A percentile compares a stretch with the other conserved stretches of the same genome.
phyloP scores from a whole-genome alignment of 192 early-diverging fungal genomes.

The Thamnidium elegans region DNA sequence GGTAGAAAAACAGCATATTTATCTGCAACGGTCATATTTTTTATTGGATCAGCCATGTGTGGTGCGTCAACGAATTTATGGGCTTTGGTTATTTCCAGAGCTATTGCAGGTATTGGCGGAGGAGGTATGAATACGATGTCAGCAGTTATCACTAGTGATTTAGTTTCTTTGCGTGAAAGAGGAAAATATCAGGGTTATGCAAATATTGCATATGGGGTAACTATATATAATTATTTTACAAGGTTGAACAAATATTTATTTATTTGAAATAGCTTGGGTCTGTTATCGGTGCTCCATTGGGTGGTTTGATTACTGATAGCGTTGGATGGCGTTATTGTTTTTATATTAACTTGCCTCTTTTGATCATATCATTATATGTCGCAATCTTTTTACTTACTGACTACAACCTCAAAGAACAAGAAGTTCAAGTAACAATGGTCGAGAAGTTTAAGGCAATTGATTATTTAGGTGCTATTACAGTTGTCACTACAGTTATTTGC shows the following conservation, averaged over 20 bases:
- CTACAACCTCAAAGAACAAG: conserved; percentile 31
- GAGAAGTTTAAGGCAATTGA: conserved; percentile 51
- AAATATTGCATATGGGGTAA: conserved; percentile 32
- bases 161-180: conserved; percentile 67
- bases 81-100: conserved; percentile 61
- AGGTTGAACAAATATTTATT: background rate
- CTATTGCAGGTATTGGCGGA: conserved; percentile 73
- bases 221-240: background rate
- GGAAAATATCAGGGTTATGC: conserved; percentile 48
- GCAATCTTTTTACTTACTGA: conserved; percentile 42
- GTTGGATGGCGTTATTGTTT: conserved; percentile 63
- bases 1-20: conserved; percentile 63
- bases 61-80: conserved; percentile 50
- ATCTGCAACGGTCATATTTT: conserved; percentile 58
- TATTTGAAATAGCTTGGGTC: conserved; percentile 32
- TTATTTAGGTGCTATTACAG: conserved; percentile 43
- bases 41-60: conserved; percentile 66
- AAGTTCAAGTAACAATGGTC: background rate
- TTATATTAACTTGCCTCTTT: conserved; percentile 74
- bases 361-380: conserved; percentile 43
- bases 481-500: conserved; percentile 38
- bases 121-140: conserved; percentile 57
- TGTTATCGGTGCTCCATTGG: conserved; percentile 65
- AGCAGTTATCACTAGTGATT: conserved; percentile 73
- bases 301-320: conserved; percentile 54